A percentile compares a stretch with the other conserved stretches of the same genome.
Conservation (phyloP, 345 rosid genomes). For the thale cress (Arabidopsis thaliana) region TAIR10.1 NC_003074.8:20935501-20936000, state of each 20-base stretch:
- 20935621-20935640: not conserved
- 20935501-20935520: not conserved
- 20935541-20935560: slow-evolving; percentile 36
- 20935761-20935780: slow-evolving; percentile 60
- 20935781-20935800: slow-evolving; percentile 52
- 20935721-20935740: slow-evolving; percentile 57
- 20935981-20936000: slow-evolving; percentile 7
- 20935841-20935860: slow-evolving; percentile 70
- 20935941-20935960: slow-evolving; percentile 20
- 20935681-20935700: slow-evolving; percentile 61
- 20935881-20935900: slow-evolving; percentile 25
- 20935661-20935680: slow-evolving; percentile 41
- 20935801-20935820: slow-evolving; percentile 52
- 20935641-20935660: slow-evolving; percentile 36
- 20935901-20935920: slow-evolving; percentile 20
- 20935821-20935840: slow-evolving; percentile 55
- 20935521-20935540: slow-evolving; percentile 39
- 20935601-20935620: slow-evolving; percentile 24
- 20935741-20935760: slow-evolving; percentile 64
- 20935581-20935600: slow-evolving; percentile 8
- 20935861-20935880: slow-evolving; percentile 40
- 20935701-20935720: slow-evolving; percentile 56
- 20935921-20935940: slow-evolving; percentile 21
- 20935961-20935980: slow-evolving; percentile 37
- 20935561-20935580: not conserved